These are phyloP conservation scores for Pythium rishiriense DNA, from an alignment of 352 stramenopile genomes.

Conservation along the genomic window DNA sequence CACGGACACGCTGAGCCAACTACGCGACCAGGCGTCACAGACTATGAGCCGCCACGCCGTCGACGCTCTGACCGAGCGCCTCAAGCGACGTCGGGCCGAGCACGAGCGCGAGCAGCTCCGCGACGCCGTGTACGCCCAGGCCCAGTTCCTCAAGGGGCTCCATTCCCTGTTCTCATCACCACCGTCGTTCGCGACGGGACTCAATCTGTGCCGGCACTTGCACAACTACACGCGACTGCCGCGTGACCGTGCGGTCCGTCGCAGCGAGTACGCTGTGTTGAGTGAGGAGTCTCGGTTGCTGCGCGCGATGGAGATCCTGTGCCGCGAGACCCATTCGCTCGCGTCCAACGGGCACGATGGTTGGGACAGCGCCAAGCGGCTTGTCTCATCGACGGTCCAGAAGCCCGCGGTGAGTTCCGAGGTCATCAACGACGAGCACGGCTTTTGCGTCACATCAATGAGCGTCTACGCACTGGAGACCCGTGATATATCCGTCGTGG, in stretches of 20 bases:
- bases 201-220: slow-evolving; percentile 3
- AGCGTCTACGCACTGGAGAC: slow-evolving; percentile 42
- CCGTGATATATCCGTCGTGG: slow-evolving; percentile 15
- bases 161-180: too few relatives aligned
- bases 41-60: too few relatives aligned
- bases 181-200: not conserved
- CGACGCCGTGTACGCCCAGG: too few relatives aligned
- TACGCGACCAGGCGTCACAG: too few relatives aligned
- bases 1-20: too few relatives aligned
- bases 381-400: not conserved
- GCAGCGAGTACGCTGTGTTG: not conserved
- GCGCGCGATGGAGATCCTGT: not conserved
- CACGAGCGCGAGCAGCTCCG: too few relatives aligned
- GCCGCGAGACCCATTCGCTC: slow-evolving; percentile 2
- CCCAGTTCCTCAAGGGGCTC: too few relatives aligned
- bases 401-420: slow-evolving; percentile 8
- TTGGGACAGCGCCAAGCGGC: not conserved
- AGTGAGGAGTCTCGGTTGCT: not conserved
- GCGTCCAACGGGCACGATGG: not conserved
- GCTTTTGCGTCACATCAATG: slow-evolving; percentile 20
- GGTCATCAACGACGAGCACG: not conserved
- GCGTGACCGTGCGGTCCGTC: not conserved
- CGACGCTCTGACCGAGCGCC: too few relatives aligned
- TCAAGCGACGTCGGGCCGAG: too few relatives aligned
- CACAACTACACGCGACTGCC: slow-evolving; percentile 3